A percentile compares a stretch with the other conserved stretches of the same genome.
phyloP scores from a whole-genome alignment of 108 stramenopile species.

The Fistulifera solaris region DNA sequence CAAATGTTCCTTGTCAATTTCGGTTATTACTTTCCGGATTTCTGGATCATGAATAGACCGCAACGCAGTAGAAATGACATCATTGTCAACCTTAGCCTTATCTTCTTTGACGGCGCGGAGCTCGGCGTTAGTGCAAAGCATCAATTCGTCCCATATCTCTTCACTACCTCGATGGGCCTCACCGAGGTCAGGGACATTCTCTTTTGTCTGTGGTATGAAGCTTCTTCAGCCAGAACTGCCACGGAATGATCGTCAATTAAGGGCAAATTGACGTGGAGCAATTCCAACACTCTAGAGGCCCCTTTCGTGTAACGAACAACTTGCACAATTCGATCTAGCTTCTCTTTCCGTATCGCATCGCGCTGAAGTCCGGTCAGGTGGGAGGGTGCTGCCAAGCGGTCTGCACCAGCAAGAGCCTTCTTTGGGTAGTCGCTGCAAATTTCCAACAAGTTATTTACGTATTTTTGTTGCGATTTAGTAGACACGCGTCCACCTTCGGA shows the following conservation, averaged over 20 bases:
- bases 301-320: constrained; percentile 32
- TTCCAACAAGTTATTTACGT: constrained; percentile 56
- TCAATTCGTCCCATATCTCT: constrained; percentile 60
- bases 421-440: constrained; percentile 63
- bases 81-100: constrained; percentile 17
- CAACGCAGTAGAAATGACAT: constrained; percentile 26
- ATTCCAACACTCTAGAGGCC: constrained; percentile 53
- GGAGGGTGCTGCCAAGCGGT: constrained; percentile 49
- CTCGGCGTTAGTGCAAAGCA: constrained; percentile 53
- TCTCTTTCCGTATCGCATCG: constrained; percentile 18
- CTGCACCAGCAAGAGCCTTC: constrained; percentile 60
- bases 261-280: constrained; percentile 64
- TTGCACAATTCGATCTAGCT: constrained; percentile 32
- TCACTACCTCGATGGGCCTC: constrained; percentile 14
- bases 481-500: constrained; percentile 59
- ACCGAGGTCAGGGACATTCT: constrained; percentile 7
- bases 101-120: constrained; percentile 18
- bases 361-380: constrained; percentile 12
- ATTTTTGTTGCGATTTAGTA: constrained; percentile 76
- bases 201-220: background rate
- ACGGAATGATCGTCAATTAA: constrained; percentile 52
- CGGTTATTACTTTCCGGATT: constrained; percentile 49
- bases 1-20: constrained; percentile 69
- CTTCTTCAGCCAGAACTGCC: constrained; percentile 18
- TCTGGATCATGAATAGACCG: constrained; percentile 39